phyloP scores from a whole-genome alignment of 257 asterid species.

The Galeopsis tetrahit region DNA sequence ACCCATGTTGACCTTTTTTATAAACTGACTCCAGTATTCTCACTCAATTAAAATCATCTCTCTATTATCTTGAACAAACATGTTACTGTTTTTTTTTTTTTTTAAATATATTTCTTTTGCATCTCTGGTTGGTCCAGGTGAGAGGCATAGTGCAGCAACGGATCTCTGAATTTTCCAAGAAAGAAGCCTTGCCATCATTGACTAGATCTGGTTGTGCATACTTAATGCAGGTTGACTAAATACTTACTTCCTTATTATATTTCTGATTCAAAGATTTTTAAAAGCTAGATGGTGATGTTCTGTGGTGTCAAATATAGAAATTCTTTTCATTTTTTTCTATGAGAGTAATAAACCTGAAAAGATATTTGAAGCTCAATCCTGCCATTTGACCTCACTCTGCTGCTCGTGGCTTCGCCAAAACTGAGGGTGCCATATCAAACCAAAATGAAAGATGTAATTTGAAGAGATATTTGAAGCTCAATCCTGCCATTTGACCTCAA shows the following conservation, averaged over 20 bases:
- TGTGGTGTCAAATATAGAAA: conserved; percentile 25
- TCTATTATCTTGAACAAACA: conserved; percentile 3
- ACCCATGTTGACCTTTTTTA: conserved; percentile 4
- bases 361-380: conserved; percentile 24
- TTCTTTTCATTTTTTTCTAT: conserved; percentile 19
- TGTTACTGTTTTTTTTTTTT: neutral
- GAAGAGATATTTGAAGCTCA: no score
- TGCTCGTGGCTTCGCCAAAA: conserved; percentile 3
- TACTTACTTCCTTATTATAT: conserved; percentile 18
- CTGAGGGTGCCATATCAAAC: conserved; percentile 17
- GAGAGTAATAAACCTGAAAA: conserved; percentile 18
- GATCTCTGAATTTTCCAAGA: conserved; percentile 86
- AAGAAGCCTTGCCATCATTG: conserved; percentile 85
- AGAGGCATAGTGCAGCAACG: conserved; percentile 87
- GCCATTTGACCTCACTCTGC: conserved; percentile 27
- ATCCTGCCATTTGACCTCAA: no score
- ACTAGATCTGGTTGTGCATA: conserved; percentile 99
- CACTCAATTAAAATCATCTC: conserved; percentile 21
- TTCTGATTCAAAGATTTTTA: conserved; percentile 21
- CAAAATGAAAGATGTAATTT: conserved; percentile 12
- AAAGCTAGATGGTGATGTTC: conserved; percentile 20
- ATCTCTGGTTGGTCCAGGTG: conserved; percentile 56
- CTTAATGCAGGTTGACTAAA: conserved; percentile 81
- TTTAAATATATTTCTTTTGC: neutral
- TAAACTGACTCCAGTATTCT: neutral